These are phyloP conservation scores for Dactylellina cionopaga DNA, from an alignment of 2,329 filamentous ascomycete species.

Conservation along the genomic window DNA sequence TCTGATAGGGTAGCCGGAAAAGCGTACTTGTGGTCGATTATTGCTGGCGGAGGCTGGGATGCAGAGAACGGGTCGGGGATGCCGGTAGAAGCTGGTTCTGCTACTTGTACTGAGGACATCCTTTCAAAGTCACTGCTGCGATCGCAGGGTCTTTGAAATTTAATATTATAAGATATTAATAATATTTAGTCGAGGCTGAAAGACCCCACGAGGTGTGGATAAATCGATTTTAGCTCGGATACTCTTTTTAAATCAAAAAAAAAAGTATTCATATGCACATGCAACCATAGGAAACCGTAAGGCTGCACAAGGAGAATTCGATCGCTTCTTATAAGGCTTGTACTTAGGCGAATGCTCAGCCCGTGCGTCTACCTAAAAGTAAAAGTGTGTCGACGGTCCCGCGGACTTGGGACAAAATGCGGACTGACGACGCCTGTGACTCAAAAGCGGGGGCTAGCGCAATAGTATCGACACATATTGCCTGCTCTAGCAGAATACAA, in stretches of 20 bases:
- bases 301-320: background rate
- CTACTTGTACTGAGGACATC: background rate
- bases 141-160: too few relatives aligned
- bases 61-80: background rate
- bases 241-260: too few relatives aligned
- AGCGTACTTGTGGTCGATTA: conserved; percentile 22
- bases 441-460: conserved; percentile 12
- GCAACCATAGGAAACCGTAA: background rate
- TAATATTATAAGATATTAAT: too few relatives aligned
- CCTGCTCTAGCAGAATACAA: conserved; percentile 1
- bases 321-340: conserved; percentile 15
- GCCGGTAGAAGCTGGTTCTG: background rate
- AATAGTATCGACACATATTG: conserved; percentile 3
- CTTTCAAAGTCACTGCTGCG: too few relatives aligned
- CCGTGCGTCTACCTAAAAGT: background rate
- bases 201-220: too few relatives aligned
- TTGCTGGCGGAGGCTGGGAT: conserved; percentile 25
- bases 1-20: conserved; percentile 11
- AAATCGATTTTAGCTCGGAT: too few relatives aligned
- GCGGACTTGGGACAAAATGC: background rate
- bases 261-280: background rate
- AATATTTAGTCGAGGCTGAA: background rate
- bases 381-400: too few relatives aligned
- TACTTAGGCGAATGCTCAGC: background rate
- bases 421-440: conserved; percentile 11